Conservation (phyloP, 306 rosid species). For the Quercus suber region DNA sequence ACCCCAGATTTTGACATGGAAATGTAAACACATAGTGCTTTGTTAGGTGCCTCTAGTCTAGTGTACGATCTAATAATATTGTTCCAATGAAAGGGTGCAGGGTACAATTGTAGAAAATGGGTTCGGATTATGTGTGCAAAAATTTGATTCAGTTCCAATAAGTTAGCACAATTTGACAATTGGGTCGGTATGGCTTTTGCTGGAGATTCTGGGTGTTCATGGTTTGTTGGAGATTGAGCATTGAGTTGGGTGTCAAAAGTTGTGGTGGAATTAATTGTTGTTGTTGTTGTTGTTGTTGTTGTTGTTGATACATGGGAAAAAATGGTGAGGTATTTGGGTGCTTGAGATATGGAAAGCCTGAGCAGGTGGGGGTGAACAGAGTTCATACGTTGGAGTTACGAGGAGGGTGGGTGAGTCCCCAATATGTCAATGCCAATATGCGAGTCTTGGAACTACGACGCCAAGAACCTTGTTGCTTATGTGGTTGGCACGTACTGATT, state of each 20-base stretch:
- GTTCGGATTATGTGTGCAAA: slow-evolving; percentile 45
- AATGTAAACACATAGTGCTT: slow-evolving; percentile 40
- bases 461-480: too few relatives aligned
- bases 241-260: slow-evolving; percentile 6
- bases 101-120: slow-evolving; percentile 32
- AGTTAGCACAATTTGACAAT: slow-evolving; percentile 25
- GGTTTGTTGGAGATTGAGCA: background rate
- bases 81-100: slow-evolving; percentile 67
- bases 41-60: slow-evolving; percentile 42
- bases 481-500: too few relatives aligned
- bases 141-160: slow-evolving; percentile 35
- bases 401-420: too few relatives aligned
- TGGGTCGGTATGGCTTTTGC: slow-evolving; percentile 27
- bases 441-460: too few relatives aligned
- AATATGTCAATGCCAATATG: too few relatives aligned
- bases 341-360: slow-evolving; percentile 17
- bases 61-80: slow-evolving; percentile 58
- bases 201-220: slow-evolving; percentile 10
- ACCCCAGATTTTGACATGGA: slow-evolving; percentile 49
- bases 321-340: background rate
- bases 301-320: slow-evolving; percentile 1
- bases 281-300: background rate
- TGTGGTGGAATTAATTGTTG: too few relatives aligned
- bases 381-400: background rate
- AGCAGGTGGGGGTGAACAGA: background rate